Base-by-base conservation (phyloP, 306 rosid genomes). In the Geum urbanum region DNA sequence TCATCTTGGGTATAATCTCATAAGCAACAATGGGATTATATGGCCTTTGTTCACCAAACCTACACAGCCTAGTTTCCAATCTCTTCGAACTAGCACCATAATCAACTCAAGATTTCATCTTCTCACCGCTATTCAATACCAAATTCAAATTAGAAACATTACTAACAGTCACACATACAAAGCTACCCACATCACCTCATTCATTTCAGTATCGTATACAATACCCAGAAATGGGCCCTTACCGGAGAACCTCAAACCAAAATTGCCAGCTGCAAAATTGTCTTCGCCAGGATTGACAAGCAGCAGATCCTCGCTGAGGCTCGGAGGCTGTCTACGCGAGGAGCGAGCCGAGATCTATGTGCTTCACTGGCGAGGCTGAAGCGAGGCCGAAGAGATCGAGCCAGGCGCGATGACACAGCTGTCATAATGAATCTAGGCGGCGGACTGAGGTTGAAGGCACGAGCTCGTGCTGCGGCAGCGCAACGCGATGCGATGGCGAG, bases 71-170 rank as follows among this genome's bases (percentile, higher is more conserved):
- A 48, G 83, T 77, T 50, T 88, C 89, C 56, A 91, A 44, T 18
- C 52, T 72, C 35, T 84, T 78, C 9, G 84, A 77, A 27, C 82
- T 66, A 5, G 79, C 71, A 15, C 79, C 79, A 56, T 88, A 88
- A 86, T 91, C 95, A 24, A 91, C 72, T 95, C 97, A 88, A 67
- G 87, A 76, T 20, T 72, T 74, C 24, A 83, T 49, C 77, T 81
- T 88, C 19, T 78, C 79, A 5, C 85, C 89, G 15, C 57, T 70
- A 4, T 72, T 86, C 1, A 85, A 79, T 48, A 77, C 79, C 65
- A 84, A 48, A 55, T 76, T 66, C 46, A 67, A 16, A 0, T n/a
- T 40, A 0, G 88, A 79, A 51, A 61, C 83, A 50, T 83, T 83
- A 8, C 76, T 66, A 51, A 58, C 74, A 32, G 45, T 19, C 9